Evolutionary conservation across 2,329 filamentous ascomycete genomes (phyloP).

Genomic region (Hypoxylon sp.): DNA sequence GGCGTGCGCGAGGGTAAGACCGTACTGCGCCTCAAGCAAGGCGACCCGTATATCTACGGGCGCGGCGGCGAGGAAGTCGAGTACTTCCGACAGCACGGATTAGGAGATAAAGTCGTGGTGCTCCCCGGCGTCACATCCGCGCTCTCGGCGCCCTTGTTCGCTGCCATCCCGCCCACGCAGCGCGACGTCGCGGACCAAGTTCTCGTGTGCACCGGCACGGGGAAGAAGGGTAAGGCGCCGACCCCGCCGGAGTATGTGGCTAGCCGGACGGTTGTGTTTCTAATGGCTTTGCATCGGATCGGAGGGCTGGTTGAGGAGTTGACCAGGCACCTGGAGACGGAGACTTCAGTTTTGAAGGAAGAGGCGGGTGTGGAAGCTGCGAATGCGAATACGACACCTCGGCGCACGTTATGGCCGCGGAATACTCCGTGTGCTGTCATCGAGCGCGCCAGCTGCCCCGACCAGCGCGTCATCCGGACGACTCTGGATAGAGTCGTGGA

Average conservation of each 20-base stretch:
- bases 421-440: conserved; percentile 92
- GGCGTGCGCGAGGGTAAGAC: conserved; percentile 77
- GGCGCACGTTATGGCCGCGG: conserved; percentile 73
- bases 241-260: conserved; percentile 83
- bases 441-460: conserved; percentile 92
- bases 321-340: conserved; percentile 60
- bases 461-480: conserved; percentile 92
- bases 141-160: conserved; percentile 88
- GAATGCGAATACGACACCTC: conserved; percentile 48
- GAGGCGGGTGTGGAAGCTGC: conserved; percentile 28
- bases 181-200: conserved; percentile 92
- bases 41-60: conserved; percentile 96
- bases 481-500: conserved; percentile 83
- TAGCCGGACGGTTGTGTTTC: conserved; percentile 87
- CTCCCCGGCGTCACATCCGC: conserved; percentile 93
- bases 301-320: conserved; percentile 80
- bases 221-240: conserved; percentile 87
- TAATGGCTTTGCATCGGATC: conserved; percentile 95
- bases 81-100: conserved; percentile 83
- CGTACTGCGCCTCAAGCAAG: conserved; percentile 93
- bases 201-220: conserved; percentile 95
- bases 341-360: conserved; percentile 27
- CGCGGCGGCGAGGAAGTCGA: conserved; percentile 92
- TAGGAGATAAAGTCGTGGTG: conserved; percentile 74
- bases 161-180: conserved; percentile 89